These are phyloP conservation scores for Plasmodium gonderi DNA, from an alignment of 169 alveolate species.

Conservation along the genomic window DNA sequence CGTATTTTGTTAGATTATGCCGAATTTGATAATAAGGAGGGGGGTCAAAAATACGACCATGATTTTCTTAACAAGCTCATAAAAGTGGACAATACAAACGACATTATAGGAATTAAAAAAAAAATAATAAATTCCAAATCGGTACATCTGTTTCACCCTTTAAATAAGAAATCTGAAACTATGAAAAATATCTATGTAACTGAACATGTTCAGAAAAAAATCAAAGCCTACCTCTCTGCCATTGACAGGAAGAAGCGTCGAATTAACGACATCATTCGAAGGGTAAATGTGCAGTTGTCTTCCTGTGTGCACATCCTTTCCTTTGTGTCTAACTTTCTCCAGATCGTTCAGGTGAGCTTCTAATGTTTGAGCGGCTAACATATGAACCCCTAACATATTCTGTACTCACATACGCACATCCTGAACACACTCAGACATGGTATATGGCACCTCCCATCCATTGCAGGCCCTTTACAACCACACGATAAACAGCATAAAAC, in stretches of 20 bases:
- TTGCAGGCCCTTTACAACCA: constrained; percentile 70
- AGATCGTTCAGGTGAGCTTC: constrained; percentile 53
- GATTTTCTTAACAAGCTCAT: neutral
- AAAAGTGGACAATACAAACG: constrained; percentile 61
- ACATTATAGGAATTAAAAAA: constrained; percentile 52
- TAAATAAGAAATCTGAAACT: constrained; percentile 61
- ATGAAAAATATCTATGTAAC: constrained; percentile 75
- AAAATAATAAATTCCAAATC: constrained; percentile 8
- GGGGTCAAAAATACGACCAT: constrained; percentile 5
- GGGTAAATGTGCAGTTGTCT: constrained; percentile 44
- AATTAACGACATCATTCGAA: constrained; percentile 31
- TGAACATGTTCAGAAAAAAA: constrained; percentile 28
- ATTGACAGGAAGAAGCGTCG: constrained; percentile 31
- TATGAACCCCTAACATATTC: neutral
- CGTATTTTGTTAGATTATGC: constrained; percentile 5
- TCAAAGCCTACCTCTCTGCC: constrained; percentile 18
- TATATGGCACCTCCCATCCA: neutral
- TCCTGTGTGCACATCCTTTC: constrained; percentile 74
- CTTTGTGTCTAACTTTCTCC: constrained; percentile 68
- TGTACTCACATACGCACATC: neutral
- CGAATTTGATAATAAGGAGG: neutral
- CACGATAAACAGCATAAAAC: constrained; percentile 56
- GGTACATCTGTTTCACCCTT: constrained; percentile 38
- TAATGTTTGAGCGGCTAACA: neutral
- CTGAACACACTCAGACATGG: too few species aligned